Base-by-base conservation (phyloP, 1,139 yeast genomes). In the Pichiaceae sp. region DNA sequence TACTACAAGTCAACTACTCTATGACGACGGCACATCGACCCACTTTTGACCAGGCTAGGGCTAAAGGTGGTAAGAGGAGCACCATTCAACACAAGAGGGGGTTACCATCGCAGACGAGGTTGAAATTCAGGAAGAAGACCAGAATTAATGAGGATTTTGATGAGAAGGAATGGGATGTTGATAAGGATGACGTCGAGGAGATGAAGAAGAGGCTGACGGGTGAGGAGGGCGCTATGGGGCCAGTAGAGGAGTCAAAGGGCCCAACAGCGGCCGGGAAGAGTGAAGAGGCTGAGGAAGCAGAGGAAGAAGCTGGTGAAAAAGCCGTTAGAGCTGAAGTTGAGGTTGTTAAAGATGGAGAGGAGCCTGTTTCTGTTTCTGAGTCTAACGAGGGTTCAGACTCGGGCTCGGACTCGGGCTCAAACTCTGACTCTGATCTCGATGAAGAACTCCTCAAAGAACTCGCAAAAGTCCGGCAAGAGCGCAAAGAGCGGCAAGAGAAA, bases 1-100 rank as follows among this genome's bases (percentile, higher is more conserved):
- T n/a, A n/a, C n/a, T n/a, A n/a, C n/a, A n/a, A n/a, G n/a, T n/a
- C n/a, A n/a, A n/a, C 24, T 21, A 6, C 9, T 9, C 31, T 11
- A 85, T 85, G 95, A 82, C 95, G 1, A 80, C 95, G 2, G 91
- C 93, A 34, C 95, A 85, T 54, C 70, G 94, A 55, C 96, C 96
- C 0, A 85, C 94, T 7, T 69, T 85, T 43, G 96, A 87, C 52
- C 84, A 91, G 42, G 87, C 94, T 40, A 70, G 77, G 49, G 96
- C 96, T 4, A 74, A 72, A 47, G 64, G 63, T 23, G 49, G 51
- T 2, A 64, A 64, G 37, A 38, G 39, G 19, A 67, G 62, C 14
- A 56, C 72, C 31, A 83, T 79, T 11, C 57, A 66, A 12, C 95
- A 86, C 56, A 70, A 86, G 2, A 63, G 95, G 35, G 64, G 74